These are phyloP conservation scores for Lyophyllum decastes DNA, from an alignment of 768 basidiomycete genomes.

Conservation along the genomic window DNA sequence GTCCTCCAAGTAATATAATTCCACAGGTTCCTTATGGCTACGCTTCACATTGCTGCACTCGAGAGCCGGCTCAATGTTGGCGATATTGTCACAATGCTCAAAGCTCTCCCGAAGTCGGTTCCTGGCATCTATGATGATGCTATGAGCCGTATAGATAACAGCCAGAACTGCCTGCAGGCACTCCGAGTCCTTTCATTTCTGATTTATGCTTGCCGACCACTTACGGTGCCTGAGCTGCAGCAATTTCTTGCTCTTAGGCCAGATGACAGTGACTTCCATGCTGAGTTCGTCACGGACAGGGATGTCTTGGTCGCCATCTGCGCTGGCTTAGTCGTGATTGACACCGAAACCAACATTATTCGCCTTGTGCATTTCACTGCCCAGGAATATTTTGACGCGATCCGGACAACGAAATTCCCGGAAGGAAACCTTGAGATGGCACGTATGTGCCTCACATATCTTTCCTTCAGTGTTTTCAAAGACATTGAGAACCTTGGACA, in stretches of 20 bases:
- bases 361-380: neutral
- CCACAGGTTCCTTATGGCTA: neutral
- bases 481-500: neutral
- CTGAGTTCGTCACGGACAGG: too few relatives aligned
- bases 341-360: neutral
- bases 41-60: neutral
- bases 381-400: neutral
- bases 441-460: neutral
- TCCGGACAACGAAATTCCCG: neutral
- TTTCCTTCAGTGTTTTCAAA: neutral
- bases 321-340: neutral
- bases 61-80: neutral
- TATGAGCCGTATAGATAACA: neutral
- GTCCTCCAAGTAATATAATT: neutral
- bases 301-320: too few relatives aligned
- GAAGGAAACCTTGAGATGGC: neutral
- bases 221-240: too few relatives aligned
- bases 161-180: neutral
- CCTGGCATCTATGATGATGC: neutral
- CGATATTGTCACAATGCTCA: neutral
- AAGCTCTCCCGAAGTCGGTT: neutral
- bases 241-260: too few relatives aligned
- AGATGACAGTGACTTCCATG: too few relatives aligned
- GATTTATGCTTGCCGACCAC: too few relatives aligned
- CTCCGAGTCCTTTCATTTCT: too few relatives aligned